A percentile compares a stretch with the other conserved stretches of the same genome.
These are phyloP conservation scores for Grosmannia clavigera DNA, from an alignment of 2,329 filamentous ascomycete species.

Conservation along the genomic window DNA sequence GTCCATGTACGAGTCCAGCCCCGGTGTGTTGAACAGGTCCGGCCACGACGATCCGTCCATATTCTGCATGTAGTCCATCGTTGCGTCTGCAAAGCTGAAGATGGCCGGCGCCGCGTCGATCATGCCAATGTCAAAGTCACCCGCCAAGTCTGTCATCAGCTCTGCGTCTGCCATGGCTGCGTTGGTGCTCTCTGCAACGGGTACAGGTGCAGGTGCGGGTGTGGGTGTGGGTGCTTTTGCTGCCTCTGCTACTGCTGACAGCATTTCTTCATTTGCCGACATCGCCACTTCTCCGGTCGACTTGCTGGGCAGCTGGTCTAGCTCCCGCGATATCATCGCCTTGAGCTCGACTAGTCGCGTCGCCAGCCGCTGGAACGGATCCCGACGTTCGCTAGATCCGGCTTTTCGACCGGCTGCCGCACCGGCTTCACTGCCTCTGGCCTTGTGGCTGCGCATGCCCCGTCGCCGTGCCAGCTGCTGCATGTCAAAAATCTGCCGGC, in stretches of 20 bases:
- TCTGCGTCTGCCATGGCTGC: not conserved
- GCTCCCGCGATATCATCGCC: constrained; percentile 7
- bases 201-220: too few species aligned
- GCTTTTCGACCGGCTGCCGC: not conserved
- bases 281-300: not conserved
- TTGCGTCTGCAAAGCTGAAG: constrained; percentile 12
- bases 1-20: constrained; percentile 8
- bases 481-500: constrained; percentile 20
- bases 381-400: not conserved
- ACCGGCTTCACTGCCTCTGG: not conserved
- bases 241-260: not conserved
- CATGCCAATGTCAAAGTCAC: not conserved
- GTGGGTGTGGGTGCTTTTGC: too few species aligned
- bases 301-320: constrained; percentile 3
- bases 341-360: constrained; percentile 11
- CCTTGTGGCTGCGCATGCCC: not conserved
- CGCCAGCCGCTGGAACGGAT: constrained; percentile 13
- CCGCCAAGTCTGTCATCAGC: not conserved
- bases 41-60: constrained; percentile 11
- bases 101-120: not conserved
- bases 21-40: constrained; percentile 5
- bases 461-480: constrained; percentile 15
- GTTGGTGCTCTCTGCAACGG: too few species aligned
- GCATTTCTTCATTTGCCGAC: not conserved
- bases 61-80: constrained; percentile 17